Conservation (phyloP, 768 basidiomycete species). For the Panaeolus papilionaceus region DNA sequence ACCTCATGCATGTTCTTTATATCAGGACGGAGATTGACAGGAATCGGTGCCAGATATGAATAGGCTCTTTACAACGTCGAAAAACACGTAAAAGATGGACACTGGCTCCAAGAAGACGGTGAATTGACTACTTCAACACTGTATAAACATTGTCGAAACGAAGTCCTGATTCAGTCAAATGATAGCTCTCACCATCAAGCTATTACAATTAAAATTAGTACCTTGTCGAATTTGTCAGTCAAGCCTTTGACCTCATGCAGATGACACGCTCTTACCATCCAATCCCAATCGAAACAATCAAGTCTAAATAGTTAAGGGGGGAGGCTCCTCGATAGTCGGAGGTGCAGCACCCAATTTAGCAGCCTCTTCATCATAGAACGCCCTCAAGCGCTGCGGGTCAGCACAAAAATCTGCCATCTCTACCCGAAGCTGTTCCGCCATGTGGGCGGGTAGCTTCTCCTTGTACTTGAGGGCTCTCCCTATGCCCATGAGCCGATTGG, state of each 20-base stretch:
- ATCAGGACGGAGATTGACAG: too few relatives aligned
- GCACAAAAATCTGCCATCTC: slow-evolving; percentile 71
- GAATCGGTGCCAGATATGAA: too few relatives aligned
- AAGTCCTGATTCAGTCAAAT: not conserved
- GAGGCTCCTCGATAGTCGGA: slow-evolving; percentile 54
- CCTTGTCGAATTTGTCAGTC: not conserved
- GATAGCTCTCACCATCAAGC: not conserved
- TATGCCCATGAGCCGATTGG: slow-evolving; percentile 83
- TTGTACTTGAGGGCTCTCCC: slow-evolving; percentile 66
- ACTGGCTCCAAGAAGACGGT: not conserved
- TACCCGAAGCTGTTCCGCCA: slow-evolving; percentile 66
- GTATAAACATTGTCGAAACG: not conserved
- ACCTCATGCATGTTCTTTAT: too few relatives aligned
- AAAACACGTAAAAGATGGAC: too few relatives aligned
- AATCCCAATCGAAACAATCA: not conserved
- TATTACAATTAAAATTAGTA: not conserved
- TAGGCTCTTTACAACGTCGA: too few relatives aligned
- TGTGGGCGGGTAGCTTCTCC: slow-evolving; percentile 58
- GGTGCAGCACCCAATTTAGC: slow-evolving; percentile 51
- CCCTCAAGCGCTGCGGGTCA: slow-evolving; percentile 55
- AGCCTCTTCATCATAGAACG: slow-evolving; percentile 79
- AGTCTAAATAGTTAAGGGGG: slow-evolving; percentile 52
- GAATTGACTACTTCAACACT: not conserved
- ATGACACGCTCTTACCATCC: too few relatives aligned
- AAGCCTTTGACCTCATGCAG: not conserved